Evolutionary conservation across 2,329 filamentous ascomycete species (phyloP).

Genomic region (Pyrenophora teres): DNA sequence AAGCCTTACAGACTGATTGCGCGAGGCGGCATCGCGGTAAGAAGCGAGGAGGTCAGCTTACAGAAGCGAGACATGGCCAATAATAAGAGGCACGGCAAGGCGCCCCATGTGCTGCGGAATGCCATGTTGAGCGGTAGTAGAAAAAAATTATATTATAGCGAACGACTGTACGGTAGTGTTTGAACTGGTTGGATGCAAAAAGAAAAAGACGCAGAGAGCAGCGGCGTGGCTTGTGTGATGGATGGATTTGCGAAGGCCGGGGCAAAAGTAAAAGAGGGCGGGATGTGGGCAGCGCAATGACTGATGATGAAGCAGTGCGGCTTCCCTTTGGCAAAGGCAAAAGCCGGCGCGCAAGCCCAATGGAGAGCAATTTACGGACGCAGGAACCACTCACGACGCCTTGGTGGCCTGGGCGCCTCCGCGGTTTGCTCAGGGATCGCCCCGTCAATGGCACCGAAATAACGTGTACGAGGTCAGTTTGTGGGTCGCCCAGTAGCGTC

Average conservation of each 20-base stretch:
- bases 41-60: conserved; percentile 22
- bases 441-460: conserved; percentile 27
- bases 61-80: conserved; percentile 38
- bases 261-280: conserved; percentile 11
- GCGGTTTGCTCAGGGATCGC: conserved; percentile 13
- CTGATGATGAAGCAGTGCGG: conserved; percentile 16
- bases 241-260: conserved; percentile 10
- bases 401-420: conserved; percentile 8
- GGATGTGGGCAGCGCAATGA: conserved; percentile 10
- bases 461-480: conserved; percentile 25
- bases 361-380: conserved; percentile 13
- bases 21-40: not conserved
- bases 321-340: conserved; percentile 9
- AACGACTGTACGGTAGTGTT: conserved; percentile 24
- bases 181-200: conserved; percentile 15
- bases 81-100: conserved; percentile 37
- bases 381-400: conserved; percentile 18
- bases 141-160: conserved; percentile 20
- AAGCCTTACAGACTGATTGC: conserved; percentile 7
- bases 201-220: conserved; percentile 21
- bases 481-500: conserved; percentile 11
- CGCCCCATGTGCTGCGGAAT: conserved; percentile 26
- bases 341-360: conserved; percentile 17
- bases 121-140: conserved; percentile 15
- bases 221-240: conserved; percentile 12